Evolutionary conservation across 768 basidiomycete species (phyloP).

Genomic region (Amylocystis lapponica): DNA sequence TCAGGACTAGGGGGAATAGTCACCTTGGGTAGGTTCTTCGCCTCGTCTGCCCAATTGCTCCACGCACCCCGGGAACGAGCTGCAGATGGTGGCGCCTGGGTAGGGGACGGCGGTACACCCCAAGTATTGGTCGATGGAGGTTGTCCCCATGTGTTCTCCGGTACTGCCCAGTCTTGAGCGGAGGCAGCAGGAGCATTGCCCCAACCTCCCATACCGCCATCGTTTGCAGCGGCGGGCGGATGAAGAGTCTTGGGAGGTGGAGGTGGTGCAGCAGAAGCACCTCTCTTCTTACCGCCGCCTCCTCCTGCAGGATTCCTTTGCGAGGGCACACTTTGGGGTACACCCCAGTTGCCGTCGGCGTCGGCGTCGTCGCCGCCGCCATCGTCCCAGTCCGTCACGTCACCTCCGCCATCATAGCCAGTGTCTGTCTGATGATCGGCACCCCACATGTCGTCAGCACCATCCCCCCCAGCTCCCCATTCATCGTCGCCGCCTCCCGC

Average conservation of each 20-base stretch:
- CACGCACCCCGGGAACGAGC: slow-evolving; percentile 5
- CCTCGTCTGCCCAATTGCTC: slow-evolving; percentile 15
- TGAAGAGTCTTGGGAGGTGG: background rate
- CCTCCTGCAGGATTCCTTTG: background rate
- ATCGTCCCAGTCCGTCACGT: background rate
- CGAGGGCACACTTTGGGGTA: background rate
- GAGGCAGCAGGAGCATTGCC: background rate
- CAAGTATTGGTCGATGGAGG: slow-evolving; percentile 3
- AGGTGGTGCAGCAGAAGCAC: background rate
- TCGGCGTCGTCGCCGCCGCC: background rate
- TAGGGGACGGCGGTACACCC: slow-evolving; percentile 1
- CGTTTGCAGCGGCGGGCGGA: background rate
- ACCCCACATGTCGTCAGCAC: background rate
- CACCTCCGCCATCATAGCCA: background rate
- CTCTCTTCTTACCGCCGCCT: slow-evolving; percentile 1
- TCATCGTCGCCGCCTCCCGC: background rate
- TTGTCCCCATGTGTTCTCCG: slow-evolving; percentile 2
- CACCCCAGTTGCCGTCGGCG: background rate
- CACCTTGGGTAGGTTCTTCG: slow-evolving; percentile 9
- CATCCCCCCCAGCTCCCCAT: background rate
- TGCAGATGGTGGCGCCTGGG: slow-evolving; percentile 2
- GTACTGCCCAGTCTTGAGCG: background rate
- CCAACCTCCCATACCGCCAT: background rate
- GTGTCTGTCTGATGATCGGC: background rate
- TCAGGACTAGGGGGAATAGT: slow-evolving; percentile 5